A percentile compares a stretch with the other conserved stretches of the same genome.
phyloP scores from a whole-genome alignment of 345 rosid species.

The Euphorbia lathyris region DNA sequence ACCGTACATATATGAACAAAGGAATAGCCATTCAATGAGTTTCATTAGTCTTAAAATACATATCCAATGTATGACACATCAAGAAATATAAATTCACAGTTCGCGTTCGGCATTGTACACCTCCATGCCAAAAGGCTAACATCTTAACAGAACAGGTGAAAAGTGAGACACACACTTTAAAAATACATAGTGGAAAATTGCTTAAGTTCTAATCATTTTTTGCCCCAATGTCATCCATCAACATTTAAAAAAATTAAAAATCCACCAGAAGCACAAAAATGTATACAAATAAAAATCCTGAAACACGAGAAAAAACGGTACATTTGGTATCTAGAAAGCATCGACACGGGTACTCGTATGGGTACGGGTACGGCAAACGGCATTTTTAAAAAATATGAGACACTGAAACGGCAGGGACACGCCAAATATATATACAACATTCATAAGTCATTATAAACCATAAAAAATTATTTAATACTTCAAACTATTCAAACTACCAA shows the following conservation, averaged over 20 bases:
- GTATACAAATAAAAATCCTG: not conserved
- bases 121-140: not conserved
- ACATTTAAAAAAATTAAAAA: no score
- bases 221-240: not conserved
- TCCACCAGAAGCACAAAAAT: not conserved
- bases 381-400: no score
- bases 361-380: no score
- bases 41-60: not conserved
- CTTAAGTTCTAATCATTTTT: not conserved
- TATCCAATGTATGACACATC: not conserved
- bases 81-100: not conserved
- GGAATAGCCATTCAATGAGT: not conserved
- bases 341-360: no score
- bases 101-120: not conserved
- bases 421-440: no score
- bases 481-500: no score
- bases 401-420: no score
- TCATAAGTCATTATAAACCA: no score
- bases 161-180: not conserved
- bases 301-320: not conserved
- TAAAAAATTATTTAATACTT: no score
- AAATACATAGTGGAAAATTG: not conserved
- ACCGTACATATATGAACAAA: not conserved
- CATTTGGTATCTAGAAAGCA: no score
- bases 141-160: not conserved